Base-by-base conservation (phyloP, 2,329 filamentous ascomycete genomes). In the Fusarium torreyae region DNA sequence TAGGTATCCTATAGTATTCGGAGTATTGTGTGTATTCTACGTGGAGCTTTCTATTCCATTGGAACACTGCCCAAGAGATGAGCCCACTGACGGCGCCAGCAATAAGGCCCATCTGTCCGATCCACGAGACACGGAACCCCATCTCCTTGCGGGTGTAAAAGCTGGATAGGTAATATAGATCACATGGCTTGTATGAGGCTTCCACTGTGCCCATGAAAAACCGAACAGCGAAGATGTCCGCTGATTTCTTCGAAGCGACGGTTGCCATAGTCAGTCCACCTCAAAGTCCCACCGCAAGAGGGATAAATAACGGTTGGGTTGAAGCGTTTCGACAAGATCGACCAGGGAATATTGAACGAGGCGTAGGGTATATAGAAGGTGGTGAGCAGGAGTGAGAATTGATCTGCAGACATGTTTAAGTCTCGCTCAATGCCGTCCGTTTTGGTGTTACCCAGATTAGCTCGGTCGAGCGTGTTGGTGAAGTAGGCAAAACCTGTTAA, bases 341-440 rank as follows among this genome's bases (percentile, higher is more conserved):
- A 18, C n/a, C 17, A 39, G 38, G 38, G 38, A 18, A 39, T 6
- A 11, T 39, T 18, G 10, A 39, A 18, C 17, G 11, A 18, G 11
- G 17, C 38, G 38, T 18, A 39, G 3, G 38, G 38, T 18, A 39
- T 39, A 9, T 39, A 45, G 26, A 45, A 45, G 13, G 26, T 31
- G 24, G 26, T 31, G 24, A 45, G 24, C 9, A 45, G 24, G 13
- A 45, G 43, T 13, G 24, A 31, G 28, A 31, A 45, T n/a, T 45
- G 24, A 24, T 45, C 33, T 14, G 24, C 15, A 11, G 24, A 9
- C 24, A 45, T 31, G 26, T 45, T 28, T 4, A 45, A 17, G 13
- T 45, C 43, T 45, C 31, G 24, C 43, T 45, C 43, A 26, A 45
- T 45, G 26, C 43, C 43, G 24, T 45, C 43, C 26, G 43, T 45